Percentiles rank a stretch among this genome's conserved stretches.
Evolutionary conservation across 192 early-diverging fungal species (phyloP).

Genomic region (Spizellomyces punctatus): DNA sequence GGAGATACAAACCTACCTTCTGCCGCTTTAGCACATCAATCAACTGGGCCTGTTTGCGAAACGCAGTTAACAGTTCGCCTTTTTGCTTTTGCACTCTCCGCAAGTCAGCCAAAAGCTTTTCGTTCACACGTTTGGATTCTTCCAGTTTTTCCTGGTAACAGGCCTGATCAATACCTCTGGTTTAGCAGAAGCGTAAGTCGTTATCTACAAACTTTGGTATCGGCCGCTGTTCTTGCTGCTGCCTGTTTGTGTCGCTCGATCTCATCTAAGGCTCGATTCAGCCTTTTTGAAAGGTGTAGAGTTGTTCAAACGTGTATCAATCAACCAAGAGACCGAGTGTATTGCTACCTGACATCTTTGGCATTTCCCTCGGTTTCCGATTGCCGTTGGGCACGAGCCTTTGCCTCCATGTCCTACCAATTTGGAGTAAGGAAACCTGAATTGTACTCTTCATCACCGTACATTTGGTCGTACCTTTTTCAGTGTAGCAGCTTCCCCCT

Average conservation of each 20-base stretch:
- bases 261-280: slow-evolving; percentile 58
- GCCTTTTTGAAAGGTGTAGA: slow-evolving; percentile 29
- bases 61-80: slow-evolving; percentile 47
- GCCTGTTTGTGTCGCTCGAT: slow-evolving; percentile 44
- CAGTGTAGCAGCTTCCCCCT: slow-evolving; percentile 36
- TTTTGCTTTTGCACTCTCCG: slow-evolving; percentile 56
- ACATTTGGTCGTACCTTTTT: slow-evolving; percentile 35
- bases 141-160: slow-evolving; percentile 42
- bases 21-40: slow-evolving; percentile 58
- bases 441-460: no score
- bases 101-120: slow-evolving; percentile 47
- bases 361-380: slow-evolving; percentile 44
- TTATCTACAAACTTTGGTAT: slow-evolving; percentile 39
- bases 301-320: background rate
- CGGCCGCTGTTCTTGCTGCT: slow-evolving; percentile 24
- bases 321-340: background rate
- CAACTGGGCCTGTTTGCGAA: slow-evolving; percentile 57
- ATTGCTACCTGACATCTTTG: slow-evolving; percentile 41
- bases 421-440: no score
- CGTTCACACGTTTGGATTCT: slow-evolving; percentile 17
- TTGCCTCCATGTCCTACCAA: slow-evolving; percentile 35
- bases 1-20: slow-evolving; percentile 37
- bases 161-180: background rate
- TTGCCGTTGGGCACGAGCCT: slow-evolving; percentile 26
- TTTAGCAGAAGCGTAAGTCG: background rate